Percentiles rank a stretch among this genome's conserved stretches.
These are phyloP conservation scores for Xylaria acuta DNA, from an alignment of 495 filamentous ascomycete genomes.

Conservation along the genomic window DNA sequence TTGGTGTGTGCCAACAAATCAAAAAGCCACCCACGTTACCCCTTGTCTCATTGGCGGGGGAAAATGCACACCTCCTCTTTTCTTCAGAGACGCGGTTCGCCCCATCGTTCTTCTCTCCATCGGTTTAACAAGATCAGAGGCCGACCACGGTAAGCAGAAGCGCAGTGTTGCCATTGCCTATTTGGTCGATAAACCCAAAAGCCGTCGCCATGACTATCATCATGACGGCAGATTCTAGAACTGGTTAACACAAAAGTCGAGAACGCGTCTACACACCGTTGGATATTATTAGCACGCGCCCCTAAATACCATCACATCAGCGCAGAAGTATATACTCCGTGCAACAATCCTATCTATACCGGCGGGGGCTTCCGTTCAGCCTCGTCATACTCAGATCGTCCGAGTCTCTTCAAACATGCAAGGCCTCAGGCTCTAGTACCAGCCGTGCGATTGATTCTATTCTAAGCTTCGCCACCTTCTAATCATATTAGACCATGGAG, in stretches of 20 bases:
- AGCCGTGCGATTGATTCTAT: constrained; percentile 15
- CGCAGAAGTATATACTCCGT: constrained; percentile 26
- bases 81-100: constrained; percentile 23
- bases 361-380: constrained; percentile 35
- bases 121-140: constrained; percentile 23
- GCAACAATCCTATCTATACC: constrained; percentile 32
- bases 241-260: constrained; percentile 31
- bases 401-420: constrained; percentile 38
- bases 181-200: constrained; percentile 25
- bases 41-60: constrained; percentile 34
- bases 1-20: constrained; percentile 34
- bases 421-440: constrained; percentile 35
- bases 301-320: not conserved
- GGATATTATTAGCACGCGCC: constrained; percentile 13
- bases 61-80: constrained; percentile 38
- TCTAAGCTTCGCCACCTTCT: constrained; percentile 24
- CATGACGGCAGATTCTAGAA: constrained; percentile 36
- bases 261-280: constrained; percentile 27
- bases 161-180: constrained; percentile 22
- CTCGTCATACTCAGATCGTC: constrained; percentile 37
- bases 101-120: constrained; percentile 25
- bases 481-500: constrained; percentile 35
- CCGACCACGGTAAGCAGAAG: constrained; percentile 19
- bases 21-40: constrained; percentile 25
- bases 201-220: constrained; percentile 21